Percentiles rank a stretch among this genome's conserved stretches.
Conservation (phyloP, 2,329 filamentous ascomycete species). For the Rasamsonia emersonii region DNA sequence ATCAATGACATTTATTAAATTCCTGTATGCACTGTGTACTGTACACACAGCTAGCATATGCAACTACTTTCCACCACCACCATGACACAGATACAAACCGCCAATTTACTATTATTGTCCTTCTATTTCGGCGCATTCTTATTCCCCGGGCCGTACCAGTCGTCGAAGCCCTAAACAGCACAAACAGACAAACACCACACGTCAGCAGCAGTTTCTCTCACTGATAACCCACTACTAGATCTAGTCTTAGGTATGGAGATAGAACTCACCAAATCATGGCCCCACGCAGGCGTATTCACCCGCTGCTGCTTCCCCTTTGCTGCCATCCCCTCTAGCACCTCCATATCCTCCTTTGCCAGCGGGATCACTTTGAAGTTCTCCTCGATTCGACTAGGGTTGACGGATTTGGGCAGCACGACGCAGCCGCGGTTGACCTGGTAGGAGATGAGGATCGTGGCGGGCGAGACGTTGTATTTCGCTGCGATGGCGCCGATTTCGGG, state of each 20-base stretch:
- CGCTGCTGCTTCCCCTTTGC: constrained; percentile 3
- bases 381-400: constrained; percentile 44
- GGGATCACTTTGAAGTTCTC: constrained; percentile 38
- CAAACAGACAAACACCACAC: too few relatives aligned
- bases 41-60: too few relatives aligned
- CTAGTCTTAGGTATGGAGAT: neutral
- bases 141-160: constrained; percentile 2
- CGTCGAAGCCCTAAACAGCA: constrained; percentile 3
- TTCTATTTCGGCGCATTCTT: constrained; percentile 3
- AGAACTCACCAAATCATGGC: constrained; percentile 3
- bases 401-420: constrained; percentile 47
- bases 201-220: too few relatives aligned
- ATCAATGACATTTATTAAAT: too few relatives aligned
- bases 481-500: constrained; percentile 1
- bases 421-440: constrained; percentile 42
- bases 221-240: neutral
- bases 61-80: too few relatives aligned
- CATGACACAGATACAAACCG: too few relatives aligned
- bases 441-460: constrained; percentile 1
- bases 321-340: constrained; percentile 11
- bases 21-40: too few relatives aligned
- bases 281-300: constrained; percentile 3
- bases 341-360: constrained; percentile 2
- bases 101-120: too few relatives aligned
- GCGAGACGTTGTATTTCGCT: constrained; percentile 1